A percentile compares a stretch with the other conserved stretches of the same genome.
These are phyloP conservation scores for Blumeria hordei DNA, from an alignment of 2,329 filamentous ascomycete genomes.

Conservation along the genomic window DNA sequence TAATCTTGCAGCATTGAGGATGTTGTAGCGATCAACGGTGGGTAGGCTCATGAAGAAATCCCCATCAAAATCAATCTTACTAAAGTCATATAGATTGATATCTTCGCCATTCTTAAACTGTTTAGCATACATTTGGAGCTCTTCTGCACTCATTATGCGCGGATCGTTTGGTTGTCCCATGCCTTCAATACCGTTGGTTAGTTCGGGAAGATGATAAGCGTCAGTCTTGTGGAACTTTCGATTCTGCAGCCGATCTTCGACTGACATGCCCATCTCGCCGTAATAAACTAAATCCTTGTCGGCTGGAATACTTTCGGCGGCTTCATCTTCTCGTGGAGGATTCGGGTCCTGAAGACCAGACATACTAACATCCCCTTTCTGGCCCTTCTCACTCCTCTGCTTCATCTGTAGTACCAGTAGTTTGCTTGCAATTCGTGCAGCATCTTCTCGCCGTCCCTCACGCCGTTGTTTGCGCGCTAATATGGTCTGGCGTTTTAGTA, in stretches of 20 bases:
- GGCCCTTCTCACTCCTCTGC: constrained; percentile 65
- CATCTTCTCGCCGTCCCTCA: constrained; percentile 83
- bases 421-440: constrained; percentile 71
- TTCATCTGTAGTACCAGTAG: constrained; percentile 88
- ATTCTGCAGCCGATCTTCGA: constrained; percentile 46
- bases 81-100: constrained; percentile 81
- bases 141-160: constrained; percentile 85
- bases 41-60: constrained; percentile 87
- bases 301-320: constrained; percentile 36
- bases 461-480: constrained; percentile 51
- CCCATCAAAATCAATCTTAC: constrained; percentile 93
- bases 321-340: constrained; percentile 29
- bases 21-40: constrained; percentile 81
- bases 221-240: constrained; percentile 78
- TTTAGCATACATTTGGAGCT: constrained; percentile 77
- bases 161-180: constrained; percentile 87
- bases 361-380: constrained; percentile 29
- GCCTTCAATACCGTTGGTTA: constrained; percentile 51
- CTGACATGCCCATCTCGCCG: constrained; percentile 65
- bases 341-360: constrained; percentile 18
- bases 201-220: constrained; percentile 78
- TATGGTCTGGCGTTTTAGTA: constrained; percentile 79
- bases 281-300: constrained; percentile 47
- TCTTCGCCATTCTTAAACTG: constrained; percentile 88
- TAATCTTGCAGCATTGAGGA: constrained; percentile 76